phyloP scores from a whole-genome alignment of 2,329 filamentous ascomycete genomes.

The Tricladium varicosporioides region DNA sequence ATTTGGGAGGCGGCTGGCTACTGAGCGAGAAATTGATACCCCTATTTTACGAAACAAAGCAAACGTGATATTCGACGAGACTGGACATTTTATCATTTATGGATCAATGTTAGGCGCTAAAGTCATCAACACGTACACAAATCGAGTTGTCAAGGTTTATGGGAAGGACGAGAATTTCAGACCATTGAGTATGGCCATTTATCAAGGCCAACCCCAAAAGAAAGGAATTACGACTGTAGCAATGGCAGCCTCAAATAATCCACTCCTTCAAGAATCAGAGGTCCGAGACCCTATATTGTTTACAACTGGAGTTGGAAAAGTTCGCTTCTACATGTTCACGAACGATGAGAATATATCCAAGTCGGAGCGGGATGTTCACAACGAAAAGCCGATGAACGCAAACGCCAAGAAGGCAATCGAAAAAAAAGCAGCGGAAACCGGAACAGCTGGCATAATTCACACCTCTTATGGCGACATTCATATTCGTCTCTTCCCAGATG shows the following conservation, averaged over 20 bases:
- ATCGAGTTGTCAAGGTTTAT: conserved; percentile 86
- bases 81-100: conserved; percentile 90
- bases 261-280: conserved; percentile 88
- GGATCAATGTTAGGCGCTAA: conserved; percentile 91
- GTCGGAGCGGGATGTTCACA: conserved; percentile 85
- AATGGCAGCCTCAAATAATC: conserved; percentile 95
- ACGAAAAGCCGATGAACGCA: conserved; percentile 79
- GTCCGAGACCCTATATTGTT: conserved; percentile 86
- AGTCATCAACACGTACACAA: conserved; percentile 93
- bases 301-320: conserved; percentile 79
- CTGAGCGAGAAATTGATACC: conserved; percentile 82
- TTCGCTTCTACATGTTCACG: conserved; percentile 97
- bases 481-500: conserved; percentile 87
- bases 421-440: conserved; percentile 67
- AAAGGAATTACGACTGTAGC: conserved; percentile 91
- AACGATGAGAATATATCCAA: conserved; percentile 84
- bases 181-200: conserved; percentile 77
- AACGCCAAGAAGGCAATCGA: conserved; percentile 52
- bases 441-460: conserved; percentile 80
- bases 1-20: conserved; percentile 82
- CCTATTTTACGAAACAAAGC: conserved; percentile 64
- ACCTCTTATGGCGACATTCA: conserved; percentile 94
- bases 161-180: conserved; percentile 87
- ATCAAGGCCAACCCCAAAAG: conserved; percentile 93
- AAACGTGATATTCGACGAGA: conserved; percentile 94